Base-by-base conservation (phyloP, 1,284 basidiomycete genomes). In the Omphalotus olearius region DNA sequence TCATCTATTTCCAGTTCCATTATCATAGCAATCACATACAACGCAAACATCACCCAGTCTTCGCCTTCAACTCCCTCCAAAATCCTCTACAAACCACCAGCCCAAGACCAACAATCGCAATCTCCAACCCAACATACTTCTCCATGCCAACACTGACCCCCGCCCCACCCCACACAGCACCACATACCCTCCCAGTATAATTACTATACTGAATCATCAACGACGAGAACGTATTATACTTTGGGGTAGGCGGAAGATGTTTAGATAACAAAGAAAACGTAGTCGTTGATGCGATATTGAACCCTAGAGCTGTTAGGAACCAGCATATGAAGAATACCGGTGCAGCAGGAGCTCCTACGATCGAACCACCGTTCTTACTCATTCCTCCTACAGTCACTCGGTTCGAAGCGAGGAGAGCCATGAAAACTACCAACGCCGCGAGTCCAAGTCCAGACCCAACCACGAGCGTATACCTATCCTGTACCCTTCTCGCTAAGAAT, bases 151-250 rank as follows among this genome's bases (percentile, higher is more conserved):
- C 75, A 17, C 70, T 68, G 1, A 86, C 74, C 6, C 84, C 85
- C 6, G 78, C 73, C 14, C 83, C 85, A 49, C 83, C 85, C 75
- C 82, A 82, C 23, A 87, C 69, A 14, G 83, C 83, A 3, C 84
- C 84, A 2, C 76, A 73, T 9, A 83, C 77, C 6, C 83, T 70
- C 4, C 85, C 83, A 0, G 70, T 64, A 59, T 80, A 87, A 58
- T 82, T 88, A 64, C 81, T 82, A 57, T 81, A 86, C 63, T 86
- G 84, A 43, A 88, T 82, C 9, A 70, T 74, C 60, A 85, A 63
- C 50, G 78, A 80, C 17, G 73, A 74, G 33, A 71, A 65, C 16
- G 72, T 69, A 57, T 85, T 87, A 80, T 81, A 86, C 48, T 69
- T 66, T 1, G 72, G 70, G 0, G 54, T 55, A 2, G 50, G 37